Evolutionary conservation across 75 land plant genomes (phyloP).

Genomic region (Pinus tabuliformis): DNA sequence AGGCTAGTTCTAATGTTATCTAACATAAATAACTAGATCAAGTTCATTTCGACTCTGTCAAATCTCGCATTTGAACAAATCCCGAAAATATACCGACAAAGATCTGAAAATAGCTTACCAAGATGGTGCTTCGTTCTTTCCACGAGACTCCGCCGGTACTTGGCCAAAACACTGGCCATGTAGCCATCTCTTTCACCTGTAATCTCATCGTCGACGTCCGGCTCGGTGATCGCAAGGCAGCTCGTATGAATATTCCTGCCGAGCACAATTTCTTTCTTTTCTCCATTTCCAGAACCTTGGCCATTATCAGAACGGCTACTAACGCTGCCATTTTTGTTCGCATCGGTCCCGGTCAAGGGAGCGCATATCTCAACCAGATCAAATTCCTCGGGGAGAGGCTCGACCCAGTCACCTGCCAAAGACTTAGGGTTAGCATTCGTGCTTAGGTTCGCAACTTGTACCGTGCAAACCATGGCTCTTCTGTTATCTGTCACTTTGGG

Average conservation of each 20-base stretch:
- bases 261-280: conserved; percentile 46
- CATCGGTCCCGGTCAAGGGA: neutral
- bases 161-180: conserved; percentile 91
- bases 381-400: conserved; percentile 34
- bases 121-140: conserved; percentile 93
- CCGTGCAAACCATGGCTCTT: too few relatives aligned
- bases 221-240: conserved; percentile 73
- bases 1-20: too few relatives aligned
- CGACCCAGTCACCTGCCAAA: neutral
- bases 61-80: too few relatives aligned
- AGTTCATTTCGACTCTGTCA: too few relatives aligned
- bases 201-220: conserved; percentile 82
- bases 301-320: neutral
- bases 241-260: conserved; percentile 82
- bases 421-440: too few relatives aligned
- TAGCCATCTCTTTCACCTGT: conserved; percentile 94
- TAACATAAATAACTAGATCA: too few relatives aligned
- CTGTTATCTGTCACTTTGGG: too few relatives aligned
- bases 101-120: conserved; percentile 33
- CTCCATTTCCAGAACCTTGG: neutral
- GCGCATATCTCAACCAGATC: conserved; percentile 18
- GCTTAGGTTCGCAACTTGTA: too few relatives aligned
- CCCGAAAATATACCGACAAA: too few relatives aligned
- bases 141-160: conserved; percentile 67
- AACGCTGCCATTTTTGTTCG: neutral